phyloP scores from a whole-genome alignment of 1,284 basidiomycete species.

The Ceratobasidium theobromae region DNA sequence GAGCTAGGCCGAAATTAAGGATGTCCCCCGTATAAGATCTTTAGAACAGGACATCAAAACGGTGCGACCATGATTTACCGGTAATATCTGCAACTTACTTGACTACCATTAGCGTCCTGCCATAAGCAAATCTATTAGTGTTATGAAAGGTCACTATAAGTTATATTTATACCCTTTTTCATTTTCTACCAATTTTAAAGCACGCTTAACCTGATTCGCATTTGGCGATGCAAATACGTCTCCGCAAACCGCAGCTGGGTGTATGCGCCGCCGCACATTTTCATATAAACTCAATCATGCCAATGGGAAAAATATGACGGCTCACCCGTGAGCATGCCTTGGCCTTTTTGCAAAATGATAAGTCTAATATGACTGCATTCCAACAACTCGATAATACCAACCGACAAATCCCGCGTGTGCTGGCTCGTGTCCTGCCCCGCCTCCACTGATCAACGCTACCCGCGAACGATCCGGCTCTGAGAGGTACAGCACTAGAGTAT shows the following conservation, averaged over 20 bases:
- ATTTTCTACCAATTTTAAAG: slow-evolving; percentile 75
- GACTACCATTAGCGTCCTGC: slow-evolving; percentile 77
- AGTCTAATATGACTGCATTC: background rate
- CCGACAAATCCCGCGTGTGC: slow-evolving; percentile 82
- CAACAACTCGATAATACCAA: slow-evolving; percentile 40
- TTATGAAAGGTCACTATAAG: slow-evolving; percentile 3
- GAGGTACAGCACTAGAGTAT: slow-evolving; percentile 61
- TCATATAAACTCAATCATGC: background rate
- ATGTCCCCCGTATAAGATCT: slow-evolving; percentile 89
- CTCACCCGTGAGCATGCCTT: slow-evolving; percentile 74
- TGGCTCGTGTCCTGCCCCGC: slow-evolving; percentile 90
- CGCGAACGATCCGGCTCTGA: slow-evolving; percentile 58
- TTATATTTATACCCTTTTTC: slow-evolving; percentile 64
- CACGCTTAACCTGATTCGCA: slow-evolving; percentile 75
- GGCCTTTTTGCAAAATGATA: slow-evolving; percentile 51
- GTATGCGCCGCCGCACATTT: slow-evolving; percentile 1
- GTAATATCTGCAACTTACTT: slow-evolving; percentile 59
- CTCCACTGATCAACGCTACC: slow-evolving; percentile 84
- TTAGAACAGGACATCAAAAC: too few relatives aligned
- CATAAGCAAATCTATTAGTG: slow-evolving; percentile 17
- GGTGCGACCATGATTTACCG: too few relatives aligned
- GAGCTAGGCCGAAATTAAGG: slow-evolving; percentile 90
- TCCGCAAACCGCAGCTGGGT: slow-evolving; percentile 77
- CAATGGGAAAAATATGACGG: background rate
- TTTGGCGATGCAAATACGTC: slow-evolving; percentile 88